Conservation (phyloP, 140 eudicot species). For the Stevia rebaudiana region DNA sequence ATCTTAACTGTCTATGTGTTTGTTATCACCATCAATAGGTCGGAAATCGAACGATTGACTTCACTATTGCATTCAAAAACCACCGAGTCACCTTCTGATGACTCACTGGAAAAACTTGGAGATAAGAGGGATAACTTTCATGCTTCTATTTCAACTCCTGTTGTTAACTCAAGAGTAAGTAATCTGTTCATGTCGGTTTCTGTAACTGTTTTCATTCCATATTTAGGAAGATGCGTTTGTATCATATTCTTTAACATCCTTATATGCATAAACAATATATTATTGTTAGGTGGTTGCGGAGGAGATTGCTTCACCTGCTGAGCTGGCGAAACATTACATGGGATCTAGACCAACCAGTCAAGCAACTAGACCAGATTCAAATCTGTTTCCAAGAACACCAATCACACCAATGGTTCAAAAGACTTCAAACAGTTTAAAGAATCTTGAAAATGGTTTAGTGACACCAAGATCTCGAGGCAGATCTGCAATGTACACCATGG, state of each 20-base stretch:
- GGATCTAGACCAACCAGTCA: slow-evolving; percentile 55
- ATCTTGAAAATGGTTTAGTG: slow-evolving; percentile 49
- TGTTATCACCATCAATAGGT: slow-evolving; percentile 29
- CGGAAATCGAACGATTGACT: slow-evolving; percentile 61
- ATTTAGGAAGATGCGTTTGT: neutral
- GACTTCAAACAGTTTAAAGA: slow-evolving; percentile 24
- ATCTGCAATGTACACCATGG: slow-evolving; percentile 87
- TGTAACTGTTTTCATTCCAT: neutral
- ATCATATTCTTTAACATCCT: neutral
- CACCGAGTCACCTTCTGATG: slow-evolving; percentile 28
- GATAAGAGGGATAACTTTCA: slow-evolving; percentile 19
- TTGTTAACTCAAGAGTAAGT: slow-evolving; percentile 45
- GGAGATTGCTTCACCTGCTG: slow-evolving; percentile 68
- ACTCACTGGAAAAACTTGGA: slow-evolving; percentile 16
- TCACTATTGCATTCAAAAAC: slow-evolving; percentile 54
- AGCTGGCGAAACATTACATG: slow-evolving; percentile 92
- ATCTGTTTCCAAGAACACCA: slow-evolving; percentile 38
- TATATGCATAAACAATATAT: neutral
- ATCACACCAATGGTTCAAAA: slow-evolving; percentile 35
- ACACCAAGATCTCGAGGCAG: slow-evolving; percentile 88
- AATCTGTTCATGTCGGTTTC: neutral
- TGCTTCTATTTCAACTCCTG: slow-evolving; percentile 38
- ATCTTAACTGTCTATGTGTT: neutral
- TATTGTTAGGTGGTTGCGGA: slow-evolving; percentile 50
- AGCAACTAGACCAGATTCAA: slow-evolving; percentile 31